These are phyloP conservation scores for Zasmidium angulare DNA, from an alignment of 2,329 filamentous ascomycete genomes.

Conservation along the genomic window DNA sequence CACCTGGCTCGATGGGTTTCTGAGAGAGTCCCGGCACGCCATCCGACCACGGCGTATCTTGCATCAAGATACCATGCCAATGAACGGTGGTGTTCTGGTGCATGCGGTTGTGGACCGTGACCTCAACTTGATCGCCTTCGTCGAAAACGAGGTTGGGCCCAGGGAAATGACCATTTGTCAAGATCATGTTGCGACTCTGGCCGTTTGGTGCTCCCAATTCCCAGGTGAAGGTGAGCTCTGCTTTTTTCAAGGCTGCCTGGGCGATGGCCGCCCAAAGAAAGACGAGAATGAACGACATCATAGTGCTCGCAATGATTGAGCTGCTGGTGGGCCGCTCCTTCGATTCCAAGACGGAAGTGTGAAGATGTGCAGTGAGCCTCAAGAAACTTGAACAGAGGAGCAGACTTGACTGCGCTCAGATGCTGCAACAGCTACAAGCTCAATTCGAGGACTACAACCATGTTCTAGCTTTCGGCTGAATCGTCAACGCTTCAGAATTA, in stretches of 20 bases:
- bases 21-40: constrained; percentile 24
- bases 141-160: constrained; percentile 17
- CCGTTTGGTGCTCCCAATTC: constrained; percentile 18
- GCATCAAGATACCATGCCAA: constrained; percentile 23
- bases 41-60: constrained; percentile 23
- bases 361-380: too few relatives aligned
- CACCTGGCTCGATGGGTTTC: constrained; percentile 18
- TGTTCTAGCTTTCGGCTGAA: background rate
- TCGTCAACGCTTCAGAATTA: background rate
- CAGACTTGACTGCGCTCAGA: too few relatives aligned
- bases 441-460: background rate
- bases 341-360: too few relatives aligned
- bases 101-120: constrained; percentile 3
- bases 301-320: background rate
- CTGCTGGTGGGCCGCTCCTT: too few relatives aligned
- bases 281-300: background rate
- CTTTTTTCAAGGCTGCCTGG: background rate
- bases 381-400: too few relatives aligned
- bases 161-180: constrained; percentile 18
- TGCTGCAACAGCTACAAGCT: background rate
- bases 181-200: constrained; percentile 12
- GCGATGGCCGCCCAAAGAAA: background rate
- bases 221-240: constrained; percentile 1
- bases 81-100: constrained; percentile 18
- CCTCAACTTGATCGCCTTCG: constrained; percentile 17